phyloP scores from a whole-genome alignment of 225 moss, liverwort and hornwort genomes.

The Marchantia paleacea region DNA sequence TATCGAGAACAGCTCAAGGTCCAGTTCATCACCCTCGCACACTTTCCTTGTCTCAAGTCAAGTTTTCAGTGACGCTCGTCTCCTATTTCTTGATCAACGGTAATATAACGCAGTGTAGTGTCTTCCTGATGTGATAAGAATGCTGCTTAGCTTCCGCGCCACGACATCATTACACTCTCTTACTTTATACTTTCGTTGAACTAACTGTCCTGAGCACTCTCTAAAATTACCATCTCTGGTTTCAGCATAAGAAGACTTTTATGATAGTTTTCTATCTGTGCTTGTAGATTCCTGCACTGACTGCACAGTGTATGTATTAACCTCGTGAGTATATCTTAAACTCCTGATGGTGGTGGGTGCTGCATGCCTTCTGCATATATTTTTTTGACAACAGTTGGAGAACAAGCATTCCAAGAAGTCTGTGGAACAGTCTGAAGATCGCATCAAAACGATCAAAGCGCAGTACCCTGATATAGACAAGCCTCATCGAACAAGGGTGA shows the following conservation, averaged over 20 bases:
- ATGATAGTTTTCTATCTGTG: not conserved
- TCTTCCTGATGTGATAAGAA: not conserved
- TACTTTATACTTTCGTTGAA: not conserved
- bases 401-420: slow-evolving; percentile 73
- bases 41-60: not conserved
- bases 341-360: slow-evolving; percentile 10
- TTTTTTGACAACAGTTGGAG: slow-evolving; percentile 55
- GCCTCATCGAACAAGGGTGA: slow-evolving; percentile 66
- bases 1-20: slow-evolving; percentile 89
- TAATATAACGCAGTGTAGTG: not conserved
- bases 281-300: not conserved
- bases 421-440: slow-evolving; percentile 52
- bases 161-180: not conserved
- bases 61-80: no score
- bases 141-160: not conserved
- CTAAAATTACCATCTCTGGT: no score
- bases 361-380: not conserved
- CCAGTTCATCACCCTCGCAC: not conserved
- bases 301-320: not conserved
- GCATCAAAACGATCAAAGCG: slow-evolving; percentile 62
- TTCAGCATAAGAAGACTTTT: not conserved
- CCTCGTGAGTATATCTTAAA: not conserved
- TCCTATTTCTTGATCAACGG: no score
- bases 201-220: no score
- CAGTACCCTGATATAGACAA: slow-evolving; percentile 72